Conservation (phyloP, 75 land plant species). For the Cryptomeria japonica region DNA sequence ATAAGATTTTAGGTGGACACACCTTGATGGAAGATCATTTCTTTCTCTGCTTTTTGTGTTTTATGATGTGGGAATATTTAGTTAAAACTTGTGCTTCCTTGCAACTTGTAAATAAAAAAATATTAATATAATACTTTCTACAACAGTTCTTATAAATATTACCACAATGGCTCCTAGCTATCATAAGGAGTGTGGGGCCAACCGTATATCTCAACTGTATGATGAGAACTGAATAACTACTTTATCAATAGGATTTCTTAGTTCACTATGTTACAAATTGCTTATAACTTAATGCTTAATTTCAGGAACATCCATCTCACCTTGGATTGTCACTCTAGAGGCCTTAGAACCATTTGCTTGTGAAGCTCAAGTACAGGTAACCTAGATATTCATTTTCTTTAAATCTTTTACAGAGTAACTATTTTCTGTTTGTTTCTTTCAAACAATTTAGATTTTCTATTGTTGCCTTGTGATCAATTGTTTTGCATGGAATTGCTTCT, state of each 20-base stretch:
- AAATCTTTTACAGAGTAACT: neutral
- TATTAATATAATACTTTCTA: neutral
- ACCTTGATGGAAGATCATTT: neutral
- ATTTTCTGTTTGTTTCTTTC: neutral
- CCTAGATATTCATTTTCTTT: neutral
- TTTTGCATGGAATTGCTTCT: neutral
- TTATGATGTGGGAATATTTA: neutral
- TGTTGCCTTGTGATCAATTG: neutral
- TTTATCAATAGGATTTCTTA: neutral
- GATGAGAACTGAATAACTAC: neutral
- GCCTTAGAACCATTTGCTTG: slow-evolving; percentile 92
- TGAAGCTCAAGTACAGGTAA: slow-evolving; percentile 83
- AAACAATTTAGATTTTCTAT: neutral
- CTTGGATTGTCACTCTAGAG: slow-evolving; percentile 95
- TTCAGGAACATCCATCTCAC: slow-evolving; percentile 87
- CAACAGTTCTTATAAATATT: neutral
- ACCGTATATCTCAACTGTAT: neutral
- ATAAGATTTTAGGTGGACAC: neutral
- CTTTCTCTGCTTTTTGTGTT: neutral
- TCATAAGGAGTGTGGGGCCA: neutral
- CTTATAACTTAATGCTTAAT: slow-evolving; percentile 7
- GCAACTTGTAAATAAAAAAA: neutral
- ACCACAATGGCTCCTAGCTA: neutral
- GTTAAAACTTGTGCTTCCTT: neutral
- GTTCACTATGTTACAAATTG: neutral